phyloP scores from a whole-genome alignment of 1,284 basidiomycete genomes.

The Xerocomus nothofagi region DNA sequence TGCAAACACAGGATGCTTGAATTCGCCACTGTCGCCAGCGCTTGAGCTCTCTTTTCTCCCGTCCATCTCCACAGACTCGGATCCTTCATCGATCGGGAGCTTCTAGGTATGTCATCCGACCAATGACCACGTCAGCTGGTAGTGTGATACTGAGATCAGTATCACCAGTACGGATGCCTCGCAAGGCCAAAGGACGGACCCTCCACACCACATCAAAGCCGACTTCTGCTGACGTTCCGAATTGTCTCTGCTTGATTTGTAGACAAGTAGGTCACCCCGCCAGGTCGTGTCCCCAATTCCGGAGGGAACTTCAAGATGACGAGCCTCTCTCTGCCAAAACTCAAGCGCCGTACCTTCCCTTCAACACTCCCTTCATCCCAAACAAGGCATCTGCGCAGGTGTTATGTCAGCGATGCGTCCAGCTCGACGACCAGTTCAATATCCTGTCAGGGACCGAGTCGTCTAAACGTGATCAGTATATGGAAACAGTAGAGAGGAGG shows the following conservation, averaged over 20 bases:
- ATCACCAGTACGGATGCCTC: neutral
- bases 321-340: neutral
- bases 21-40: neutral
- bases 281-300: neutral
- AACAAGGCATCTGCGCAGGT: neutral
- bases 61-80: neutral
- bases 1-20: neutral
- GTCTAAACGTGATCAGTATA: neutral
- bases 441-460: neutral
- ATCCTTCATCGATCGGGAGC: neutral
- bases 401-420: neutral
- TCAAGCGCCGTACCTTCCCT: neutral
- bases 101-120: neutral
- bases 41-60: neutral
- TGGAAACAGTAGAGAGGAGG: neutral
- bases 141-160: neutral
- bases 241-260: conserved; percentile 4
- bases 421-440: neutral
- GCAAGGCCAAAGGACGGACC: neutral
- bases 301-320: neutral
- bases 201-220: neutral
- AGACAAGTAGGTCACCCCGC: conserved; percentile 1
- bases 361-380: neutral
- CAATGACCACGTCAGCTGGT: neutral
- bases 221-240: neutral